Base-by-base conservation (phyloP, 108 stramenopile species). In the Fragilariopsis cylindrus region DNA sequence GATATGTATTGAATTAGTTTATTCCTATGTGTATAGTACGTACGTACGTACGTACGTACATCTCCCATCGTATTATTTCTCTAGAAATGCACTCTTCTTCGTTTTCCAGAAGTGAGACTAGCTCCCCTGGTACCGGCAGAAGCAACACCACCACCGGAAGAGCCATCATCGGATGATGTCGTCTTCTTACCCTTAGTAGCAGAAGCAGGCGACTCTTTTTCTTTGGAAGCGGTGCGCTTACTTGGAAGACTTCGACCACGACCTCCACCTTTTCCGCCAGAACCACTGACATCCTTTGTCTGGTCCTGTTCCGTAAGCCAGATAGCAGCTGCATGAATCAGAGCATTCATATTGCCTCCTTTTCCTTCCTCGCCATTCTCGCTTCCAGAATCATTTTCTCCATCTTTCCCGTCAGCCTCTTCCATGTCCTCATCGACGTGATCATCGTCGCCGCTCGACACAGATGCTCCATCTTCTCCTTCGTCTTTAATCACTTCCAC, bases 281-380 rank as follows among this genome's bases (percentile, higher is more conserved):
- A 48, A 60, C 66, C 21, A 53, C 65, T 43, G 15, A 63, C 48
- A 53, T 80, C 79, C 39, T 45, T 67, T n/a, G 42, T 48, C 46
- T 81, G 78, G 48, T 93, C 92, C 72, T 88, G 86, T 57, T 93
- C 88, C 12, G 84, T 85, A 18, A 93, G 77, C 92, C 92, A 93
- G 43, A 90, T 72, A 3, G 92, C 90, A 47, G 92, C 92, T 39
- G 90, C 87, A 60, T 88, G 87, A 43, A 93, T 91, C 56, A 93
- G 67, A 46, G 86, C 84, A 65, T 74, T 77, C 89, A 93, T 91
- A 44, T 80, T 83, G 44, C 76, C 76, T 47, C 84, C 83, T 12
- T 58, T 57, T 56, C 72, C 72, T 46, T 84, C 86, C 15, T 88
- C 79, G 15, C 53, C 69, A 47, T 72, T 69, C 2, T 72, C 70